Evolutionary conservation across 306 rosid genomes (phyloP).

Genomic region (Lablab purpureus): DNA sequence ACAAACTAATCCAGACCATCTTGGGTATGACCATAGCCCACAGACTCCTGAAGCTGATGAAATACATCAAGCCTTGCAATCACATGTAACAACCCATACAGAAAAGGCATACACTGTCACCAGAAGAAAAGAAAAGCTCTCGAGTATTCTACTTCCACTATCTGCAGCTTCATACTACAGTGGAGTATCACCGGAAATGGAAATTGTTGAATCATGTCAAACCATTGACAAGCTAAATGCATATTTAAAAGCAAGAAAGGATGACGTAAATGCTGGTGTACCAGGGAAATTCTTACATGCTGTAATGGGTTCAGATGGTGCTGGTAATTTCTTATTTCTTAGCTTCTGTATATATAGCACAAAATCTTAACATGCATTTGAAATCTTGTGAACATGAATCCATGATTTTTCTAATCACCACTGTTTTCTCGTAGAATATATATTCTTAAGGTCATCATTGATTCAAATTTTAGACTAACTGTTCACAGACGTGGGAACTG

Average conservation of each 20-base stretch:
- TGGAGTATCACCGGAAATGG: slow-evolving; percentile 69
- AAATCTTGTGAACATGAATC: not conserved
- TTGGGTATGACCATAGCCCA: slow-evolving; percentile 16
- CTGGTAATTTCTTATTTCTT: slow-evolving; percentile 59
- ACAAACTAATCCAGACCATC: slow-evolving; percentile 42
- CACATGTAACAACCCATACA: slow-evolving; percentile 27
- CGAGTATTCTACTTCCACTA: slow-evolving; percentile 64
- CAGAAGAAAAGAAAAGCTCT: slow-evolving; percentile 56
- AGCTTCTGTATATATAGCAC: not conserved
- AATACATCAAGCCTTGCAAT: slow-evolving; percentile 32
- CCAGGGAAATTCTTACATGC: slow-evolving; percentile 81
- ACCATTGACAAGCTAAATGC: slow-evolving; percentile 63
- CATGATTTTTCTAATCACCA: slow-evolving; percentile 10
- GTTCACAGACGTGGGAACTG: slow-evolving; percentile 72
- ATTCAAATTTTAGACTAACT: slow-evolving; percentile 20
- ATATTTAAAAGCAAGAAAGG: slow-evolving; percentile 70
- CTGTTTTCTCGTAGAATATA: not conserved
- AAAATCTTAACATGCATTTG: not conserved
- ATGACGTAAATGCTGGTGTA: slow-evolving; percentile 76
- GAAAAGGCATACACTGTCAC: slow-evolving; percentile 60
- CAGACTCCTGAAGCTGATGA: slow-evolving; percentile 47
- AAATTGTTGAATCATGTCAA: slow-evolving; percentile 76
- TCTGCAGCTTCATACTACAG: slow-evolving; percentile 77
- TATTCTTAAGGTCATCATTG: not conserved
- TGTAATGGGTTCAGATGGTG: slow-evolving; percentile 66